These are phyloP conservation scores for Botrytis fabae DNA, from an alignment of 2,329 filamentous ascomycete species.

Conservation along the genomic window DNA sequence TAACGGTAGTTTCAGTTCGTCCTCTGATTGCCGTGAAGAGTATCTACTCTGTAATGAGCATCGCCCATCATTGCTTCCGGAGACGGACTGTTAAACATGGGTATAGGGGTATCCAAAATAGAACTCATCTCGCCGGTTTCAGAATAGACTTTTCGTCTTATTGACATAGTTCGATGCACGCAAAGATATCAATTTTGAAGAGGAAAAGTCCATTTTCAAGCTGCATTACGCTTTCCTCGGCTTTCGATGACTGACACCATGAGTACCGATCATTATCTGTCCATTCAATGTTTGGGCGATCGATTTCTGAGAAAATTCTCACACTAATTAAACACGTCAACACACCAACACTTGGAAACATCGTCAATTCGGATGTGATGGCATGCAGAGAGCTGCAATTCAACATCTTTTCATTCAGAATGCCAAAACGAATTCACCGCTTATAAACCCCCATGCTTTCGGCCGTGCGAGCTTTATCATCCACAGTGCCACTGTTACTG, in stretches of 20 bases:
- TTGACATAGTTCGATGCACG: not conserved
- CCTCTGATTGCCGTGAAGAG: not conserved
- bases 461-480: conserved; percentile 2
- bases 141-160: not conserved
- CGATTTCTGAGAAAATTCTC: not conserved
- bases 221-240: not conserved
- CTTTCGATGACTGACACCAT: not conserved
- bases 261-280: not conserved
- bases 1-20: conserved; percentile 14
- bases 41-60: conserved; percentile 13
- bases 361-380: not conserved
- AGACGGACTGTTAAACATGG: not conserved
- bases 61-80: not conserved
- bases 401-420: not conserved
- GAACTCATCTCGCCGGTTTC: conserved; percentile 8
- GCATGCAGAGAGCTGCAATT: not conserved
- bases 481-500: not conserved
- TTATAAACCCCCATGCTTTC: conserved; percentile 7
- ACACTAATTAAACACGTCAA: not conserved
- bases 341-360: not conserved
- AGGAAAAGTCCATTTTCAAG: not conserved
- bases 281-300: not conserved
- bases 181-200: not conserved
- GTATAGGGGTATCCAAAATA: not conserved
- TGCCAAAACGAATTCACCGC: not conserved